Conservation (phyloP, 148 eudicot genomes). For the Oxyria digyna region DNA sequence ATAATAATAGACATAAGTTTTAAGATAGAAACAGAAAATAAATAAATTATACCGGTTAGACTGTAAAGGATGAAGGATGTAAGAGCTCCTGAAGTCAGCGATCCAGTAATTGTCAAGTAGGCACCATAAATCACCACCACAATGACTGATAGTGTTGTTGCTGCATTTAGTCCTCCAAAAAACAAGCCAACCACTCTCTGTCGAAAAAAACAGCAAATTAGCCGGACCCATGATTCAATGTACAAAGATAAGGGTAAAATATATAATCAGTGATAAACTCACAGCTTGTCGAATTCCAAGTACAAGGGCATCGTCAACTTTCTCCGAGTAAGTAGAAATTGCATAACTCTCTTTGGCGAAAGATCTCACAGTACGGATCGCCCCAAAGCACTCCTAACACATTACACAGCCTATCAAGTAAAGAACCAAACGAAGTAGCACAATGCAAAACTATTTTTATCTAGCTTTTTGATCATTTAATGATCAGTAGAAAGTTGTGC, state of each 20-base stretch:
- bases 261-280: constrained; percentile 17
- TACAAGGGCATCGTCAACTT: constrained; percentile 72
- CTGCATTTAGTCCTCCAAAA: constrained; percentile 76
- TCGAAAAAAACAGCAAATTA: constrained; percentile 10
- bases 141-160: constrained; percentile 76
- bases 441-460: background rate
- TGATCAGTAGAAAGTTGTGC: background rate
- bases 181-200: constrained; percentile 71
- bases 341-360: constrained; percentile 73
- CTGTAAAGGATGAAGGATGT: constrained; percentile 96
- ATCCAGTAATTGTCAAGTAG: constrained; percentile 55
- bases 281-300: constrained; percentile 88
- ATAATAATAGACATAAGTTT: no score
- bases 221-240: background rate
- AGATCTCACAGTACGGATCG: constrained; percentile 84
- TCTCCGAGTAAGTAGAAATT: constrained; percentile 55
- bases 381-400: constrained; percentile 81
- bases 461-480: background rate
- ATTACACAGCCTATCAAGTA: background rate
- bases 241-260: background rate
- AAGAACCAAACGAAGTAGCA: background rate
- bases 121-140: constrained; percentile 91
- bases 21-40: background rate
- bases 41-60: constrained; percentile 44
- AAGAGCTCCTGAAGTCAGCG: constrained; percentile 71